Percentiles rank a stretch among this genome's conserved stretches.
Conservation (phyloP, 1,284 basidiomycete species). For the Gastroboletus turbinatus region DNA sequence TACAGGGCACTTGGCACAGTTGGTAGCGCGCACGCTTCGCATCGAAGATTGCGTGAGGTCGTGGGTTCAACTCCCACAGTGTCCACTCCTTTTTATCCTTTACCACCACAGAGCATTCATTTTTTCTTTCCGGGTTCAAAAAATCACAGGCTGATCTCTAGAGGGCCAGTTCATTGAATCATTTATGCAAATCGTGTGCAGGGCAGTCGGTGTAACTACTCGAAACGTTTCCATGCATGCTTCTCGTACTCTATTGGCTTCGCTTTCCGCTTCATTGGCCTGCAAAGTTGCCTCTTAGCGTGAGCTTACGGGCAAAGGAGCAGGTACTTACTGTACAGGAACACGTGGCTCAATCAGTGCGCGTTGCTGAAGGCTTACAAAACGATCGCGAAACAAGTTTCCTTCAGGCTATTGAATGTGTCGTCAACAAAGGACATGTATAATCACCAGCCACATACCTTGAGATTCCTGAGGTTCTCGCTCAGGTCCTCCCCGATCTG, state of each 20-base stretch:
- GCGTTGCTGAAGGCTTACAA: constrained; percentile 78
- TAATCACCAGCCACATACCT: constrained; percentile 50
- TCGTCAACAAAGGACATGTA: constrained; percentile 1
- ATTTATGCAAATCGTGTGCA: neutral
- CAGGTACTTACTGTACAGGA: constrained; percentile 63
- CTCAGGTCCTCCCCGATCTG: constrained; percentile 91
- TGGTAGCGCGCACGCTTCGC: constrained; percentile 43
- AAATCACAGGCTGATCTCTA: neutral
- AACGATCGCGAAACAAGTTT: constrained; percentile 89
- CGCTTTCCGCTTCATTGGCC: constrained; percentile 52
- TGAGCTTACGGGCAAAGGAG: neutral
- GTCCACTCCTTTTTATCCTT: constrained; percentile 34
- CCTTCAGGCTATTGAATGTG: constrained; percentile 72
- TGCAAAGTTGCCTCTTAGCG: constrained; percentile 5
- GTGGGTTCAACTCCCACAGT: constrained; percentile 41
- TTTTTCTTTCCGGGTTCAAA: neutral
- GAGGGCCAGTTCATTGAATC: neutral
- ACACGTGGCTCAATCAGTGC: constrained; percentile 76
- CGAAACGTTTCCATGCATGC: constrained; percentile 85
- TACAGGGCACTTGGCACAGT: constrained; percentile 37
- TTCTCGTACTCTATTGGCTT: constrained; percentile 83
- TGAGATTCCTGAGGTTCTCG: constrained; percentile 83
- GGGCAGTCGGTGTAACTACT: constrained; percentile 29
- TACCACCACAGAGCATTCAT: neutral
- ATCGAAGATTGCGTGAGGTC: constrained; percentile 36